Percentiles rank a stretch among this genome's conserved stretches.
Evolutionary conservation across 1,284 basidiomycete species (phyloP).

Genomic region (Apiotrichum sp.): DNA sequence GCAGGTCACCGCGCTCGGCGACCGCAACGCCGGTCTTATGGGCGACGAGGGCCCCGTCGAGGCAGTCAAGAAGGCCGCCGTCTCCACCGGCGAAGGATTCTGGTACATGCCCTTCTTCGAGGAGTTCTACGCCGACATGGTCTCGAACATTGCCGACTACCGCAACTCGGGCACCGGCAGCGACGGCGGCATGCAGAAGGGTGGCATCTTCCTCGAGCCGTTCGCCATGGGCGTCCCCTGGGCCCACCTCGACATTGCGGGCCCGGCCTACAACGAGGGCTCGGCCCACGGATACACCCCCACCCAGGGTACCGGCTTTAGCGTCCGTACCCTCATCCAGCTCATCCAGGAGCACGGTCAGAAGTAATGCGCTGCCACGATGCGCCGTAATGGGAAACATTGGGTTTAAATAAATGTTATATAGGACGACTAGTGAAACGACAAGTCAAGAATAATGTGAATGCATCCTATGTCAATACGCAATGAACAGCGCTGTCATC

Average conservation of each 20-base stretch:
- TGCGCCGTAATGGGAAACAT: no score
- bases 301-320: slow-evolving; percentile 6
- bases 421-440: no score
- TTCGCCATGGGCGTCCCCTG: slow-evolving; percentile 4
- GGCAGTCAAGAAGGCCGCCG: slow-evolving; percentile 7
- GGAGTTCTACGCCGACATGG: slow-evolving; percentile 16
- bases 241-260: slow-evolving; percentile 7
- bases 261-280: slow-evolving; percentile 1
- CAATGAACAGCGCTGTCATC: no score
- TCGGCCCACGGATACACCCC: neutral
- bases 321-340: slow-evolving; percentile 5
- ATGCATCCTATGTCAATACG: no score
- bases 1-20: slow-evolving; percentile 14
- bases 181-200: slow-evolving; percentile 17
- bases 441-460: no score
- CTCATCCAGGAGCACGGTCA: slow-evolving; percentile 1
- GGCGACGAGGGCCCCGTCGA: slow-evolving; percentile 15
- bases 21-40: slow-evolving; percentile 16
- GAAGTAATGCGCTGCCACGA: no score
- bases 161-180: slow-evolving; percentile 12
- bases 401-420: no score
- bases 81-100: slow-evolving; percentile 10
- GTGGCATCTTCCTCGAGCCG: slow-evolving; percentile 10
- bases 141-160: slow-evolving; percentile 12
- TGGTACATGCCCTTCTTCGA: slow-evolving; percentile 20